A percentile compares a stretch with the other conserved stretches of the same genome.
phyloP scores from a whole-genome alignment of 257 asterid genomes.

The Plectranthus barbatus region DNA sequence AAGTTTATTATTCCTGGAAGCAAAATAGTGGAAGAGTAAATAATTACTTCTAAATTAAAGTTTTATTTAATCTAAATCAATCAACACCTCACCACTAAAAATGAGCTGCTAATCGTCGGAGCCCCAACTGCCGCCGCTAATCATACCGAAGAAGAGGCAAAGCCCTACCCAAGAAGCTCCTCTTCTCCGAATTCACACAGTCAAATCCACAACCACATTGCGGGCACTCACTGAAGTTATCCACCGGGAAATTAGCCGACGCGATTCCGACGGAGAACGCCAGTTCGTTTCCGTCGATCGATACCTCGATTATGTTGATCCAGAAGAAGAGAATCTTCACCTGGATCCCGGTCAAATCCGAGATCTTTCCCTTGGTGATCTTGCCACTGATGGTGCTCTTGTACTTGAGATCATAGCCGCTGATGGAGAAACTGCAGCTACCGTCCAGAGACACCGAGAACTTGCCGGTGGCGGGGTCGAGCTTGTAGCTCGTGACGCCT shows the following conservation, averaged over 20 bases:
- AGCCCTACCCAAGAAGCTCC: neutral
- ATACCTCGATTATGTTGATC: conserved; percentile 57
- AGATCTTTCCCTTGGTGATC: conserved; percentile 30
- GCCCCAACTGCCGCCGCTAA: neutral
- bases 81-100: neutral
- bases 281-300: conserved; percentile 26
- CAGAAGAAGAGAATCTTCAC: conserved; percentile 58
- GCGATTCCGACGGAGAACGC: conserved; percentile 63
- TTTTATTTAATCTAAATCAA: neutral
- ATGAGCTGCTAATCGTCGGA: neutral
- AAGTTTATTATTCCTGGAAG: no score
- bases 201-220: conserved; percentile 81
- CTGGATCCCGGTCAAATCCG: conserved; percentile 49
- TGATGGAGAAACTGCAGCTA: conserved; percentile 50
- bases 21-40: no score
- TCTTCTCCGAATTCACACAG: conserved; percentile 18
- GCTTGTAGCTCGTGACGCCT: conserved; percentile 59
- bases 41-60: no score
- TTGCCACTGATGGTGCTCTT: conserved; percentile 51
- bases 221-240: conserved; percentile 56
- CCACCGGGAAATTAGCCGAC: conserved; percentile 50
- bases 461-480: conserved; percentile 58
- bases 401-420: conserved; percentile 54
- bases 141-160: conserved; percentile 5
- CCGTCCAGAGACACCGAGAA: conserved; percentile 43